Conservation (phyloP, 805 yeast species). For the Starmerella vitae region DNA sequence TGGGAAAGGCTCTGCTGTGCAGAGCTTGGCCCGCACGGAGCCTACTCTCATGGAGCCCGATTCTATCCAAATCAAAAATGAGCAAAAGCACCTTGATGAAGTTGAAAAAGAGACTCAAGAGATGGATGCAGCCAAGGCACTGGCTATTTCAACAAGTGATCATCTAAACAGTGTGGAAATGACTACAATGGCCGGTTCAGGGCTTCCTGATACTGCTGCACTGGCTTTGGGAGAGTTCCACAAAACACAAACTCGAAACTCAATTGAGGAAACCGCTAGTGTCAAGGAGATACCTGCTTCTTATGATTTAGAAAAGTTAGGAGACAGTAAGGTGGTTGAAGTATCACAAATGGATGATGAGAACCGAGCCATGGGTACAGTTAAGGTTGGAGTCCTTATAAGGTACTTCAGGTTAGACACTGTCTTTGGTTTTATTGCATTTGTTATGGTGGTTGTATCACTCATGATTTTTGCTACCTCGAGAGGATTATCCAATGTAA, state of each 20-base stretch:
- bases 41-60: background rate
- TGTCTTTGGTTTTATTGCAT: conserved; percentile 1
- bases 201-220: background rate
- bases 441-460: background rate
- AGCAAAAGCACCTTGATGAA: background rate
- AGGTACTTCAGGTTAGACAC: conserved; percentile 11
- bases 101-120: background rate
- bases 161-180: background rate
- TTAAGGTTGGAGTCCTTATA: conserved; percentile 4
- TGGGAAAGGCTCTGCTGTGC: conserved; percentile 35
- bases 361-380: conserved; percentile 10
- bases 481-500: conserved; percentile 23
- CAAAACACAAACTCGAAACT: background rate
- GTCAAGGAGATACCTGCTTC: too few species aligned
- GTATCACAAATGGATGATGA: conserved; percentile 9
- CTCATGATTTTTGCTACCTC: conserved; percentile 32
- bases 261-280: background rate
- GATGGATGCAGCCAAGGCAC: background rate
- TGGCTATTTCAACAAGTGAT: background rate
- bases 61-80: background rate
- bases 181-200: background rate
- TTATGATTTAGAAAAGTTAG: background rate
- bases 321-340: background rate
- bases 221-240: background rate
- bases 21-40: background rate